These are phyloP conservation scores for Drosera spatulata DNA, from an alignment of 179 eudicot species.

Conservation along the genomic window DNA sequence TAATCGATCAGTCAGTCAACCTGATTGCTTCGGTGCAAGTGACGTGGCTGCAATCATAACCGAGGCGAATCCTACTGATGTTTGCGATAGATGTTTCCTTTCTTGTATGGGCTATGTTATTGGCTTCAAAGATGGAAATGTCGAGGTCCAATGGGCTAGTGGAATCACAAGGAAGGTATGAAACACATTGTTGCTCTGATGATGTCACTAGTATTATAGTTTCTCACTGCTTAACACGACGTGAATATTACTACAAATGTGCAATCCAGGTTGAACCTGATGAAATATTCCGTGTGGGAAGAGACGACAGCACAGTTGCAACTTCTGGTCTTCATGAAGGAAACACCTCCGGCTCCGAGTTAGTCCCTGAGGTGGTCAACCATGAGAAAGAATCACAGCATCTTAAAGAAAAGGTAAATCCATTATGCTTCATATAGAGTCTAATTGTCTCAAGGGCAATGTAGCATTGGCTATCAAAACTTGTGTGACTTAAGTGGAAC, in stretches of 20 bases:
- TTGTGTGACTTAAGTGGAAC: no score
- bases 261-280: constrained; percentile 56
- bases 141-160: constrained; percentile 84
- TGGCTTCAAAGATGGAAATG: constrained; percentile 43
- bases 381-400: constrained; percentile 28
- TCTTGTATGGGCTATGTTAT: constrained; percentile 59
- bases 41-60: constrained; percentile 4
- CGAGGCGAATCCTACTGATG: no score
- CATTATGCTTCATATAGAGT: background rate
- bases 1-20: constrained; percentile 9
- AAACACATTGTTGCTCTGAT: background rate
- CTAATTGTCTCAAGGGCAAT: background rate
- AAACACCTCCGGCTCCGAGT: constrained; percentile 12
- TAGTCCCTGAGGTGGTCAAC: constrained; percentile 25
- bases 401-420: constrained; percentile 28
- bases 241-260: no score
- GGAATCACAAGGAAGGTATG: constrained; percentile 57
- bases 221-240: no score
- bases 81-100: constrained; percentile 13
- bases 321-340: constrained; percentile 23
- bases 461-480: no score
- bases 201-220: no score
- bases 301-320: constrained; percentile 43
- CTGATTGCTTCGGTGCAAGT: constrained; percentile 6
- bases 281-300: constrained; percentile 57